These are phyloP conservation scores for Emergomyces pasteurianus DNA, from an alignment of 2,329 filamentous ascomycete species.

Conservation along the genomic window DNA sequence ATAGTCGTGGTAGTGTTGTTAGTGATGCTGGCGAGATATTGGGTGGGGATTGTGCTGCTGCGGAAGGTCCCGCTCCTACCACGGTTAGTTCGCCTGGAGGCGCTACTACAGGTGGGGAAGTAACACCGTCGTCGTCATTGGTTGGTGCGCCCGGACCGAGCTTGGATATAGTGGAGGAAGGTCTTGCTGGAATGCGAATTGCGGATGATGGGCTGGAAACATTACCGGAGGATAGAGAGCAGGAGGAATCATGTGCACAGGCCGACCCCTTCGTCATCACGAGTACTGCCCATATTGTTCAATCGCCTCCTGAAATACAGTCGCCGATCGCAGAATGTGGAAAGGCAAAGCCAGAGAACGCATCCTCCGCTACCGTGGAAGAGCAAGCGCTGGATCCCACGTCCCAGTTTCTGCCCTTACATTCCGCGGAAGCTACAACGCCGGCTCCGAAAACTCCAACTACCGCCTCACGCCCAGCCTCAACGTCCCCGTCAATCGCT, in stretches of 20 bases:
- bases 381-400: not conserved
- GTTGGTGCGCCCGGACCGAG: not conserved
- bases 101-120: slow-evolving; percentile 4
- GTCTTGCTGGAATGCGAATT: slow-evolving; percentile 23
- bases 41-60: slow-evolving; percentile 9
- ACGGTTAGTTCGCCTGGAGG: not conserved
- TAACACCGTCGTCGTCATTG: not conserved
- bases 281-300: not conserved
- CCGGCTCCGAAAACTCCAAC: not conserved
- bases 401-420: not conserved
- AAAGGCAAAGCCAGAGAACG: not conserved
- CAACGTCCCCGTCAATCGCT: not conserved
- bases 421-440: slow-evolving; percentile 1
- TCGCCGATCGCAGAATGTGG: not conserved
- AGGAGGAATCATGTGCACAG: slow-evolving; percentile 11
- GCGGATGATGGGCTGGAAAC: slow-evolving; percentile 20
- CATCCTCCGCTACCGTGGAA: not conserved
- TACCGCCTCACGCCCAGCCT: not conserved
- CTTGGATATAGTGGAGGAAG: slow-evolving; percentile 17
- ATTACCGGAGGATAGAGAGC: slow-evolving; percentile 18
- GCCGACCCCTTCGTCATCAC: slow-evolving; percentile 4
- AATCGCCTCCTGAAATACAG: not conserved
- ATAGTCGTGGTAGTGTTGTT: slow-evolving; percentile 73
- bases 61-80: slow-evolving; percentile 10
- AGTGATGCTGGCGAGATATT: slow-evolving; percentile 30